Percentiles rank a stretch among this genome's conserved stretches.
Evolutionary conservation across 257 asterid genomes (phyloP).

Genomic region (Solanum lycopersicoides): DNA sequence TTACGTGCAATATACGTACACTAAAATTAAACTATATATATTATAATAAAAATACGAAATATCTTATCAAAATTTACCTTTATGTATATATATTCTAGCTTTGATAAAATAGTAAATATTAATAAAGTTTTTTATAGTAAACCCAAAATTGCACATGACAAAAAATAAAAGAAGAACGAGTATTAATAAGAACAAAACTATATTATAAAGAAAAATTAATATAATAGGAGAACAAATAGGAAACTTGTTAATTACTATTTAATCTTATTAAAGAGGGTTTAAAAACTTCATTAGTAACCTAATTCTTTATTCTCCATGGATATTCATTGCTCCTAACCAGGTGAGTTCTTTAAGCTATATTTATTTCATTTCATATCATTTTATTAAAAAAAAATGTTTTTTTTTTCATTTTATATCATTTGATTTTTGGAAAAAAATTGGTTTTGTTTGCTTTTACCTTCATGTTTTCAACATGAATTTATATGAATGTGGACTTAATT

Average conservation of each 20-base stretch:
- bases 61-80: neutral
- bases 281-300: neutral
- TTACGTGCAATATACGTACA: neutral
- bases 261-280: neutral
- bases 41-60: too few species aligned
- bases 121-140: too few species aligned
- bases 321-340: neutral
- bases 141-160: neutral
- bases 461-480: neutral
- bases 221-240: neutral
- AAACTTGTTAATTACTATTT: neutral
- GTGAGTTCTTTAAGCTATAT: neutral
- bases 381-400: neutral
- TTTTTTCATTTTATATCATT: too few species aligned
- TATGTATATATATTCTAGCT: too few species aligned
- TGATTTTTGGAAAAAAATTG: too few species aligned
- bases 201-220: neutral
- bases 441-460: neutral
- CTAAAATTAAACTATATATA: neutral
- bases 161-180: too few species aligned
- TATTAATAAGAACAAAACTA: too few species aligned
- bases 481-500: neutral
- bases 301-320: neutral
- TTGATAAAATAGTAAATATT: too few species aligned
- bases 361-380: neutral